Evolutionary conservation across 192 early-diverging fungal species (phyloP).

Genomic region (Coemansia aciculifera): DNA sequence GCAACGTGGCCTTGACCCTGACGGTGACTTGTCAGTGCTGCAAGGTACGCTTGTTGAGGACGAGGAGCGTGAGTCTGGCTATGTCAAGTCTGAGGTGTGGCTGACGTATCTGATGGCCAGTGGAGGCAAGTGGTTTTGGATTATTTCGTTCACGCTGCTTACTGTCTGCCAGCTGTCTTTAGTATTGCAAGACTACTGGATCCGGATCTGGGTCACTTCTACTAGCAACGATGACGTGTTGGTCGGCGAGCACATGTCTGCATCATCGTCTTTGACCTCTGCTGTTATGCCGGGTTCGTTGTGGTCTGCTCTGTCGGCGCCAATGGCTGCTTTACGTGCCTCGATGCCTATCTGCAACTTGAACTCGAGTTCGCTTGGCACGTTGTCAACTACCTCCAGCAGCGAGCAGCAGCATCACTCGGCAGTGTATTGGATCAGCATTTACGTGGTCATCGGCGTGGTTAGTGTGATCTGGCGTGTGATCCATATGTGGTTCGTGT

Average conservation of each 20-base stretch:
- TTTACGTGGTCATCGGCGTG: constrained; percentile 65
- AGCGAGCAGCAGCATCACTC: constrained; percentile 20
- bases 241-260: not conserved
- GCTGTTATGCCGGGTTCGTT: not conserved
- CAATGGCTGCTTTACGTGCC: not conserved
- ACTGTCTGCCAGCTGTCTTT: constrained; percentile 43
- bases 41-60: constrained; percentile 69
- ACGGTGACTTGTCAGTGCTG: constrained; percentile 21
- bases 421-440: constrained; percentile 63
- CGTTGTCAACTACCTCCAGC: not conserved
- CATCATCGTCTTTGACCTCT: not conserved
- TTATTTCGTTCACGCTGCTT: constrained; percentile 52
- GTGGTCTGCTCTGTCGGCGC: constrained; percentile 2
- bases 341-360: not conserved
- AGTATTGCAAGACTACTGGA: constrained; percentile 65
- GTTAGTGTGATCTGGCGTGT: constrained; percentile 39
- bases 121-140: constrained; percentile 64
- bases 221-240: not conserved
- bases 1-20: constrained; percentile 40
- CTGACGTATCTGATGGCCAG: constrained; percentile 68
- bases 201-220: constrained; percentile 32
- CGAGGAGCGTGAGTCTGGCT: constrained; percentile 77
- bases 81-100: constrained; percentile 72
- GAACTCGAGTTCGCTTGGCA: not conserved
- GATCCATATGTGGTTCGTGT: constrained; percentile 51